A percentile compares a stretch with the other conserved stretches of the same genome.
Evolutionary conservation across 2,329 filamentous ascomycete species (phyloP).

Genomic region (Talaromyces atroroseus): DNA sequence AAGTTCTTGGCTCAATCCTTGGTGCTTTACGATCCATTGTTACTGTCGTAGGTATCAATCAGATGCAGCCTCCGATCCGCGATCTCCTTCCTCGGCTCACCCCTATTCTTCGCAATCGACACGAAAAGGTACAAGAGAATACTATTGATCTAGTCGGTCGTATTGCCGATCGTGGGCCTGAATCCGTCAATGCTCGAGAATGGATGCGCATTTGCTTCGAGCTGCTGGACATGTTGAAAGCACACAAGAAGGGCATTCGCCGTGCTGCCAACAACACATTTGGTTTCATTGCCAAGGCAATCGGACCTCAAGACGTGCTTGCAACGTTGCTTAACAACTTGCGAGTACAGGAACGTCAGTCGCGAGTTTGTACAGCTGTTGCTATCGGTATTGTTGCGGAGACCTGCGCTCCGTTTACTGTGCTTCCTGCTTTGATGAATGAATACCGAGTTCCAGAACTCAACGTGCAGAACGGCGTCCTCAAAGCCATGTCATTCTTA

Average conservation of each 20-base stretch:
- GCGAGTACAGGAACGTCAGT: conserved; percentile 94
- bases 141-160: conserved; percentile 96
- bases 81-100: conserved; percentile 91
- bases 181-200: conserved; percentile 92
- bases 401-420: conserved; percentile 96
- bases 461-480: conserved; percentile 96
- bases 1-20: conserved; percentile 93
- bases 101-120: conserved; percentile 94
- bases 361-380: conserved; percentile 95
- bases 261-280: conserved; percentile 99
- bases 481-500: conserved; percentile 93
- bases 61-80: conserved; percentile 97
- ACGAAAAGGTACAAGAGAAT: conserved; percentile 99
- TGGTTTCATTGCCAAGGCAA: conserved; percentile 98
- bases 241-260: conserved; percentile 98
- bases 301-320: conserved; percentile 93
- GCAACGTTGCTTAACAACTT: conserved; percentile 95
- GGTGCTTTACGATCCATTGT: conserved; percentile 94
- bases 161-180: conserved; percentile 93
- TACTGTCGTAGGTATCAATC: conserved; percentile 92
- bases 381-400: conserved; percentile 98
- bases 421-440: conserved; percentile 98
- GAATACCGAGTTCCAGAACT: conserved; percentile 97
- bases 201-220: conserved; percentile 99
- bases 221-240: conserved; percentile 97